These are phyloP conservation scores for Amanita rubescens DNA, from an alignment of 768 basidiomycete species.

Conservation along the genomic window DNA sequence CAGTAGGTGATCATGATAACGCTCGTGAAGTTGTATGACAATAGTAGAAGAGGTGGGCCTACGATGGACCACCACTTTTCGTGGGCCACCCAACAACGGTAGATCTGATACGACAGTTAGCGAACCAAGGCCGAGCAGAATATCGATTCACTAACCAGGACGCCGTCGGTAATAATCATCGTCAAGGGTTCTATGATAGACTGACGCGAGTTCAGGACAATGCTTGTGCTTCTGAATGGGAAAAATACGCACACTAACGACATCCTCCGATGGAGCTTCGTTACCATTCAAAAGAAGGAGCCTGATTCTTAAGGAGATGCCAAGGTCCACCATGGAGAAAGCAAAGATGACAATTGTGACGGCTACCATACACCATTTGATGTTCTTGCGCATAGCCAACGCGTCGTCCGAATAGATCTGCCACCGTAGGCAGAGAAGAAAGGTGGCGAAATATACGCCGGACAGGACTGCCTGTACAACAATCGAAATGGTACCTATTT, in stretches of 20 bases:
- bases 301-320: background rate
- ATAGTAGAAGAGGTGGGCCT: background rate
- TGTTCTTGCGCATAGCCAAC: background rate
- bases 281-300: background rate
- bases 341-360: background rate
- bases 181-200: background rate
- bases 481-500: background rate
- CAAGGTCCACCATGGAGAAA: background rate
- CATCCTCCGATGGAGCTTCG: too few species aligned
- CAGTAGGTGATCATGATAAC: background rate
- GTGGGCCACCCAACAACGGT: constrained; percentile 4
- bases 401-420: background rate
- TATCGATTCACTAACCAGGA: background rate
- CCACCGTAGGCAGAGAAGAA: constrained; percentile 1
- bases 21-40: background rate
- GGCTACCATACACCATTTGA: background rate
- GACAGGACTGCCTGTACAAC: background rate
- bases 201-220: background rate
- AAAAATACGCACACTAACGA: background rate
- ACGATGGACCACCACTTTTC: background rate
- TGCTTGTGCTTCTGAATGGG: background rate
- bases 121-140: too few species aligned
- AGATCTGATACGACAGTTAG: background rate
- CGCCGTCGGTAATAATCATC: background rate
- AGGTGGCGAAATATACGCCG: constrained; percentile 2